Evolutionary conservation across 2,329 filamentous ascomycete species (phyloP), one percentile per base, ranked within the genome.

Genomic region (Arthrobotrys megalospora): DNA sequence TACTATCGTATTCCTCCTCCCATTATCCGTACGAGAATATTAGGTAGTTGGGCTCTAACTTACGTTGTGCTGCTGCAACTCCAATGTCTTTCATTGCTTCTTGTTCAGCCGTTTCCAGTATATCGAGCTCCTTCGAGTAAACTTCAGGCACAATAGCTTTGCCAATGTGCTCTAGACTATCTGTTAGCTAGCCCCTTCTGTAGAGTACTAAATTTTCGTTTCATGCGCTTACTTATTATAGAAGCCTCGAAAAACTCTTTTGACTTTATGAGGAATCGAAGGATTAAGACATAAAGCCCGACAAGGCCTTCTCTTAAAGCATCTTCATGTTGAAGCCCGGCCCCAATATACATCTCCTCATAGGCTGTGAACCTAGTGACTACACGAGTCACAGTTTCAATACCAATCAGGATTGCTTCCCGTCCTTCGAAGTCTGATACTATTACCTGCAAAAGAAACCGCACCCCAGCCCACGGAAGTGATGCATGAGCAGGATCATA

Each of bases 381-480:
- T n/a, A 66, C 41, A 36, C 28, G 32, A n/a, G 48, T 48, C 4
- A 73, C 50, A 28, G 32, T 58, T 24, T 73, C 69, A 4, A 66
- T 50, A 1, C 69, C 58, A 34, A 73, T 50, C 1, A 73, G 21
- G 4, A 73, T 12, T 6, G 48, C 60, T 10, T 32, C 47, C 12
- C 16, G 12, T 14, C 36, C 36, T 32, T 73, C 69, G 11, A 58
- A 53, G 11, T 66, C 50, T 6, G 68, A 60, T 11, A 50, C 45
- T 1, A 24, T 41, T 8, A 47, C 48, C 28, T 60, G 60, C 28
- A 76, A 47, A 7, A 83, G 68, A 24, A 82, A 52, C 48, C 82
- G 75, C 6, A 80, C 53, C 10, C 64, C 80, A 3, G 80, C 82
- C 82, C 81, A 83, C 10, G 82, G 82, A 41, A 83, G 60, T n/a